Evolutionary conservation across 2,329 filamentous ascomycete genomes (phyloP).

Genomic region (Zymoseptoria ardabiliae): DNA sequence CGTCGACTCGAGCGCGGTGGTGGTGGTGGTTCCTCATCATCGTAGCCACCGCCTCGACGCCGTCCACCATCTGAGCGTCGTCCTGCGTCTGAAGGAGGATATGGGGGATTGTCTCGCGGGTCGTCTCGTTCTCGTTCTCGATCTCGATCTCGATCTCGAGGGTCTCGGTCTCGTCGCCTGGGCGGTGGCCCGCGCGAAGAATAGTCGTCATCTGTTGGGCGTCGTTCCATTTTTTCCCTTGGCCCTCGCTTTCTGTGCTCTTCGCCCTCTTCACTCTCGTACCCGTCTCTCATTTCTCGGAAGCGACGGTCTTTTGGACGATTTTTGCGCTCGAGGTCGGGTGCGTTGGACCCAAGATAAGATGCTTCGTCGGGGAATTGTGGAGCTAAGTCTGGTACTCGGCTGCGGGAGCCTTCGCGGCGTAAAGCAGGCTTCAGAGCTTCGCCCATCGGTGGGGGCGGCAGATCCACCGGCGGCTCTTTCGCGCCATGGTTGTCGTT

Average conservation of each 20-base stretch:
- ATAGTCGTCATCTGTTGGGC: slow-evolving; percentile 11
- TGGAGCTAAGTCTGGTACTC: slow-evolving; percentile 23
- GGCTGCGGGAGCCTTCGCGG: slow-evolving; percentile 26
- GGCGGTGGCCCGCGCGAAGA: not conserved
- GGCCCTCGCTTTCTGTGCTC: slow-evolving; percentile 14
- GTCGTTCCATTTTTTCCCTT: slow-evolving; percentile 8
- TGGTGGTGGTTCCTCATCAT: slow-evolving; percentile 12
- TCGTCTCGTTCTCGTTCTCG: not conserved
- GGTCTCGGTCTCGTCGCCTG: slow-evolving; percentile 3
- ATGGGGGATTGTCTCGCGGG: slow-evolving; percentile 5
- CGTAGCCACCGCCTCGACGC: slow-evolving; percentile 11
- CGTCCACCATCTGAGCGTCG: not conserved
- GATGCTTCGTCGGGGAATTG: slow-evolving; percentile 30
- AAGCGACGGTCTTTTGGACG: slow-evolving; percentile 25
- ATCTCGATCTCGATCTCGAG: slow-evolving; percentile 7
- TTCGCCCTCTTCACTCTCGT: slow-evolving; percentile 33
- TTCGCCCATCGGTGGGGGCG: slow-evolving; percentile 26
- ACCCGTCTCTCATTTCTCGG: slow-evolving; percentile 30
- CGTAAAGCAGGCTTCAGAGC: slow-evolving; percentile 26
- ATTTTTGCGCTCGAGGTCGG: slow-evolving; percentile 30
- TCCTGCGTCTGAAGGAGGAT: slow-evolving; percentile 13
- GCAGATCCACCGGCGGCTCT: slow-evolving; percentile 4
- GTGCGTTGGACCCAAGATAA: slow-evolving; percentile 24
- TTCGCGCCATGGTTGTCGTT: slow-evolving; percentile 1
- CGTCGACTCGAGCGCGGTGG: slow-evolving; percentile 9